Conservation (phyloP, 2,329 filamentous ascomycete species). For the Trichoderma atrobrunneum region DNA sequence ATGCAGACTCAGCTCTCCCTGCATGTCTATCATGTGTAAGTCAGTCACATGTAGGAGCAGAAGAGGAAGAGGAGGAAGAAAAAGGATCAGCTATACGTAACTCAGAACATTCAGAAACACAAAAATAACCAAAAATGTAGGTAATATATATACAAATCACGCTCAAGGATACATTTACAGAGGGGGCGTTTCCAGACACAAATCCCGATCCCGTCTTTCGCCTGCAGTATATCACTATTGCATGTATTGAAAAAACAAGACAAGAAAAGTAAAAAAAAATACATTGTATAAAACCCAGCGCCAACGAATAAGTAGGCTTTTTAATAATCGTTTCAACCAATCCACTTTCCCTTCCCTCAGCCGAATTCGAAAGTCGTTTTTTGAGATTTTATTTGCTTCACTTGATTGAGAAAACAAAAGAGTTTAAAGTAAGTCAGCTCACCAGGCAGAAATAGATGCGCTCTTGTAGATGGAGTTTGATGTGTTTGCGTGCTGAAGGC, state of each 20-base stretch:
- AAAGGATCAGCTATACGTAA: neutral
- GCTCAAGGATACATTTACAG: neutral
- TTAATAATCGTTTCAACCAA: neutral
- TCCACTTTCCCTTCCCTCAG: neutral
- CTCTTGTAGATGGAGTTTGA: neutral
- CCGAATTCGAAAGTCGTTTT: neutral
- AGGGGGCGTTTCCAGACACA: neutral
- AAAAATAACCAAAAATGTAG: neutral
- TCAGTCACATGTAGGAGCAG: neutral
- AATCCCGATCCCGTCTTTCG: neutral
- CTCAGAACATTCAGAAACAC: neutral
- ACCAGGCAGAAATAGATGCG: neutral
- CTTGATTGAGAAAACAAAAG: neutral
- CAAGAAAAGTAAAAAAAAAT: neutral
- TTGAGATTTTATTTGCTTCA: neutral
- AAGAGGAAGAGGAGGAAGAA: neutral
- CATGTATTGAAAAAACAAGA: neutral
- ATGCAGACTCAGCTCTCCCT: neutral
- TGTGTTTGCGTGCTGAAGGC: neutral
- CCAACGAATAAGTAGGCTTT: neutral
- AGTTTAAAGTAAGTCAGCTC: neutral
- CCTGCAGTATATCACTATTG: neutral
- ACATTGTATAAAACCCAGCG: constrained; percentile 5
- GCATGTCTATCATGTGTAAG: neutral
- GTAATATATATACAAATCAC: neutral